Evolutionary conservation across 2,329 filamentous ascomycete genomes (phyloP).

Genomic region (Parafenestella ontariensis): DNA sequence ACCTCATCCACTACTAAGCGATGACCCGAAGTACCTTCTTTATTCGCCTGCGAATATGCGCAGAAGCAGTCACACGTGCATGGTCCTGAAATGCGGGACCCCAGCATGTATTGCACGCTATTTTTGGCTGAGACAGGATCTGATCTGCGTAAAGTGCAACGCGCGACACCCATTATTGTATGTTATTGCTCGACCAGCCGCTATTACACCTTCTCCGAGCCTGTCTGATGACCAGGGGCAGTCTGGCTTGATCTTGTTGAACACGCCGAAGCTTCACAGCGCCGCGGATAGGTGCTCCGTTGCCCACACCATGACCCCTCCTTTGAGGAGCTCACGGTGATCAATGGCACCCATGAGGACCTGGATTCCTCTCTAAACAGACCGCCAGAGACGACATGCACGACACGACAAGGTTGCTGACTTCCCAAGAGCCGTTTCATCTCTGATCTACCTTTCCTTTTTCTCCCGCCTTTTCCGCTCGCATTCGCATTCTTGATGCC

Average conservation of each 20-base stretch:
- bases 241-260: conserved; percentile 10
- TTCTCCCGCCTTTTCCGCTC: conserved; percentile 25
- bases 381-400: conserved; percentile 23
- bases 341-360: conserved; percentile 19
- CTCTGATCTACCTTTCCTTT: conserved; percentile 11
- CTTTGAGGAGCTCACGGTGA: conserved; percentile 13
- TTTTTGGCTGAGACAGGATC: conserved; percentile 30
- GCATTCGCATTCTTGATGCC: conserved; percentile 18
- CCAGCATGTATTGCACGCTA: conserved; percentile 25
- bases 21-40: conserved; percentile 16
- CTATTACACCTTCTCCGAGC: conserved; percentile 19
- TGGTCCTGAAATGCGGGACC: conserved; percentile 15
- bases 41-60: conserved; percentile 18
- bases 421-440: conserved; percentile 25
- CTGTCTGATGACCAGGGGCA: conserved; percentile 23
- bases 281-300: conserved; percentile 18
- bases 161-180: conserved; percentile 13
- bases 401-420: conserved; percentile 19
- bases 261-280: conserved; percentile 12
- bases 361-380: conserved; percentile 20
- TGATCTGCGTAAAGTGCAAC: conserved; percentile 21
- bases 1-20: conserved; percentile 17
- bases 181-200: conserved; percentile 25
- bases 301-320: conserved; percentile 23
- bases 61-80: conserved; percentile 27